A percentile compares a stretch with the other conserved stretches of the same genome.
Evolutionary conservation across 2,329 filamentous ascomycete genomes (phyloP).

Genomic region (Fusarium sarcochroum): DNA sequence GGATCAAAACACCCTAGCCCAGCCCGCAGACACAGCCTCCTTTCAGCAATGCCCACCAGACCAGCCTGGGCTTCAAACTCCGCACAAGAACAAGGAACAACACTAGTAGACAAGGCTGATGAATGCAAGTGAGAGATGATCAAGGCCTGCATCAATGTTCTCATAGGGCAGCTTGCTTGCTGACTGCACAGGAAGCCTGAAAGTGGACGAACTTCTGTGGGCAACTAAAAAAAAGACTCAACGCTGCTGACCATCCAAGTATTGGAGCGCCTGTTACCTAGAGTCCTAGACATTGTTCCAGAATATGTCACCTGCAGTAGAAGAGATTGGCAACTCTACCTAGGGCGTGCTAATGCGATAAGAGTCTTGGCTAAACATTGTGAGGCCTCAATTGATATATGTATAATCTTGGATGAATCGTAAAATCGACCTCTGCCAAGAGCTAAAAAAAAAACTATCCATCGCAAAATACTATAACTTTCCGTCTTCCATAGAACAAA

Average conservation of each 20-base stretch:
- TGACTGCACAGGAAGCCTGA: constrained; percentile 14
- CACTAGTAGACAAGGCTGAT: constrained; percentile 24
- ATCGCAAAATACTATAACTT: neutral
- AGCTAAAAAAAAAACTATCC: neutral
- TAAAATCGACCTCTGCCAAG: neutral
- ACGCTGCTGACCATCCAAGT: constrained; percentile 26
- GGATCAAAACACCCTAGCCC: constrained; percentile 17
- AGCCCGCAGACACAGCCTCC: constrained; percentile 32
- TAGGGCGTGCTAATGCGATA: neutral
- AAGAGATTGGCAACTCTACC: constrained; percentile 4
- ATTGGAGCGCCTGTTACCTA: neutral
- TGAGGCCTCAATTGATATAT: neutral
- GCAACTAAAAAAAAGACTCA: constrained; percentile 1
- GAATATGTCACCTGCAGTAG: neutral
- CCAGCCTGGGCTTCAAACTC: constrained; percentile 3
- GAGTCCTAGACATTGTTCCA: neutral
- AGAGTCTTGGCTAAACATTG: neutral
- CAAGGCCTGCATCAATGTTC: constrained; percentile 4
- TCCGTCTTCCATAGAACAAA: neutral
- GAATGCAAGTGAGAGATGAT: constrained; percentile 22
- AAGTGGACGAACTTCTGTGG: constrained; percentile 19
- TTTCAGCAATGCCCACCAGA: constrained; percentile 2
- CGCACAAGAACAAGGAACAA: constrained; percentile 7
- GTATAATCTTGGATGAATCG: neutral
- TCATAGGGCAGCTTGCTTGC: constrained; percentile 14